Conservation (phyloP, 768 basidiomycete genomes). For the Saitozyma sp. region DNA sequence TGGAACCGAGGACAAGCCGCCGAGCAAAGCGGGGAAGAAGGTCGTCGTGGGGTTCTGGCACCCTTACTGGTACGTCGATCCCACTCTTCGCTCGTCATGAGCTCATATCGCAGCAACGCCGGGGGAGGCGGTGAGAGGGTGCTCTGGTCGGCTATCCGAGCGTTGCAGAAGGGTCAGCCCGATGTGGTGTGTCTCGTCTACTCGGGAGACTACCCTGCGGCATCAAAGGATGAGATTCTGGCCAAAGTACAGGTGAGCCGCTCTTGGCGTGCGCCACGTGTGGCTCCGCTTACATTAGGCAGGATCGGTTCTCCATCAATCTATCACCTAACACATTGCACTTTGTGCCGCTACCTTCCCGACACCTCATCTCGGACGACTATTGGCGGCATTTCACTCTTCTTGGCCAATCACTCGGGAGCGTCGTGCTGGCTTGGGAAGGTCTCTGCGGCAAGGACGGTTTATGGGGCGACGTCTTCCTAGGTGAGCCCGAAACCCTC, state of each 20-base stretch:
- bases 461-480: slow-evolving; percentile 84
- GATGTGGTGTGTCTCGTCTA: slow-evolving; percentile 74
- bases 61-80: slow-evolving; percentile 75
- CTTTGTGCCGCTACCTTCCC: slow-evolving; percentile 75
- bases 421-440: slow-evolving; percentile 78
- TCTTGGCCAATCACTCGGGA: slow-evolving; percentile 85
- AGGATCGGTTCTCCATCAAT: slow-evolving; percentile 79
- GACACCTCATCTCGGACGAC: slow-evolving; percentile 73
- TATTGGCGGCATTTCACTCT: slow-evolving; percentile 90
- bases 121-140: slow-evolving; percentile 97
- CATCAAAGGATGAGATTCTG: slow-evolving; percentile 76
- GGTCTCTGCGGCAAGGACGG: slow-evolving; percentile 61
- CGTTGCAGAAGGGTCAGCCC: slow-evolving; percentile 60
- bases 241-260: slow-evolving; percentile 70
- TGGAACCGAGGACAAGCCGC: slow-evolving; percentile 30
- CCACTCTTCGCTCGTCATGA: background rate
- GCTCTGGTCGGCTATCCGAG: slow-evolving; percentile 83
- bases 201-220: slow-evolving; percentile 74
- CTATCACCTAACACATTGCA: slow-evolving; percentile 67
- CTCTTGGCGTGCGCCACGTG: background rate
- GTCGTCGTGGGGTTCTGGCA: slow-evolving; percentile 82
- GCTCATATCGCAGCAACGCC: slow-evolving; percentile 67
- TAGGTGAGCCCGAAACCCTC: slow-evolving; percentile 61
- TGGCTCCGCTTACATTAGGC: background rate
- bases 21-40: slow-evolving; percentile 17